These are phyloP conservation scores for Cystobasidium ongulense DNA, from an alignment of 768 basidiomycete species.

Conservation along the genomic window DNA sequence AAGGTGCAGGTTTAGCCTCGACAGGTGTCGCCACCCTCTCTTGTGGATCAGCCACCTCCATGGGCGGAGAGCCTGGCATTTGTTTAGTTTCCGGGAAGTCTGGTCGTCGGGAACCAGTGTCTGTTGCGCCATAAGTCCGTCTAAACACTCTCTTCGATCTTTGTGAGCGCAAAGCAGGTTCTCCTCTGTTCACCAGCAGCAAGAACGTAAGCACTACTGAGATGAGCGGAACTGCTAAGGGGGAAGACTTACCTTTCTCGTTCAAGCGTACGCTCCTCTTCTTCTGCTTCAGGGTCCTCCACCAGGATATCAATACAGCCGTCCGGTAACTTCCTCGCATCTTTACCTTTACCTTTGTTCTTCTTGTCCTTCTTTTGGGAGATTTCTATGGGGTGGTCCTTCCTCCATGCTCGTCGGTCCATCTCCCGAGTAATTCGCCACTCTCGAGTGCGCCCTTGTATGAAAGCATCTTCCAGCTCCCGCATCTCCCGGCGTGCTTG, in stretches of 20 bases:
- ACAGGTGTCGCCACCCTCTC: not conserved
- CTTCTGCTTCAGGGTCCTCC: slow-evolving; percentile 56
- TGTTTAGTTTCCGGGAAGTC: not conserved
- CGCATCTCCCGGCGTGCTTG: slow-evolving; percentile 58
- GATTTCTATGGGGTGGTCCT: not conserved
- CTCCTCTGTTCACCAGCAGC: not conserved
- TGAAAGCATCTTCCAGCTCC: slow-evolving; percentile 76
- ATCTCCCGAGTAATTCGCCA: not conserved
- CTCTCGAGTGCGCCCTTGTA: slow-evolving; percentile 51
- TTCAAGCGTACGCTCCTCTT: slow-evolving; percentile 52
- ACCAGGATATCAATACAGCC: slow-evolving; percentile 85
- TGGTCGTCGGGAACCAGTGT: not conserved
- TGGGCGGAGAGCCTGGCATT: slow-evolving; percentile 10
- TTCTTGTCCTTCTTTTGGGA: slow-evolving; percentile 17
- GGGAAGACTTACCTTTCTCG: slow-evolving; percentile 41
- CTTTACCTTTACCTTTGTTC: slow-evolving; percentile 2
- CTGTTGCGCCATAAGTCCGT: slow-evolving; percentile 24
- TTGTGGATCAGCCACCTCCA: not conserved
- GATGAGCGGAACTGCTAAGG: not conserved
- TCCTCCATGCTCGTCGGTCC: slow-evolving; percentile 29
- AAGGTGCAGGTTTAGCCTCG: not conserved
- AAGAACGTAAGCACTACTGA: not conserved
- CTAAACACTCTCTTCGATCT: slow-evolving; percentile 1
- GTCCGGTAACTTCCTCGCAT: slow-evolving; percentile 42
- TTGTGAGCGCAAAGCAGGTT: slow-evolving; percentile 14